These are phyloP conservation scores for Canariomyces notabilis DNA, from an alignment of 2,329 filamentous ascomycete species.

Conservation along the genomic window DNA sequence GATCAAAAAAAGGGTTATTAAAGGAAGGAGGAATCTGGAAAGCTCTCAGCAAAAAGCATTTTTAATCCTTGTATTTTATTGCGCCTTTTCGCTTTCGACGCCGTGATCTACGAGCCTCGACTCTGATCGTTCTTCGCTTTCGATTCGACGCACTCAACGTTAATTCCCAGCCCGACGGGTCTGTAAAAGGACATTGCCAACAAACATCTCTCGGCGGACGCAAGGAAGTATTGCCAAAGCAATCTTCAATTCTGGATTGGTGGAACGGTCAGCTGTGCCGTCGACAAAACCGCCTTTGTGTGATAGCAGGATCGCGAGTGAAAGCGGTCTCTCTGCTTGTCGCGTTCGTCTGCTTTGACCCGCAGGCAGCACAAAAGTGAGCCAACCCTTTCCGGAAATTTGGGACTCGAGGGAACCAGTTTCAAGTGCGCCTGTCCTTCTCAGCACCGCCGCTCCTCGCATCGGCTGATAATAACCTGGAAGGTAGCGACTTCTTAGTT, in stretches of 20 bases:
- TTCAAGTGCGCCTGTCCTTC: background rate
- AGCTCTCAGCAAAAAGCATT: slow-evolving; percentile 21
- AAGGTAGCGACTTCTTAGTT: background rate
- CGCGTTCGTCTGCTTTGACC: slow-evolving; percentile 1
- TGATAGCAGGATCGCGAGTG: background rate
- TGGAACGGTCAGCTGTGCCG: too few relatives aligned
- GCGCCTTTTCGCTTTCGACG: slow-evolving; percentile 20
- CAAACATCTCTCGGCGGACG: background rate
- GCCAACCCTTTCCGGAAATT: background rate
- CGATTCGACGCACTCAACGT: background rate
- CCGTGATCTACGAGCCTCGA: slow-evolving; percentile 11
- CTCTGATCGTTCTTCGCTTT: slow-evolving; percentile 6
- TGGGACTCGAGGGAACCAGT: background rate
- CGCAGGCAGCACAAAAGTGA: background rate
- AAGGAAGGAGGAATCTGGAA: slow-evolving; percentile 27
- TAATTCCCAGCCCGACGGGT: slow-evolving; percentile 8
- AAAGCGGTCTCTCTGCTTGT: background rate
- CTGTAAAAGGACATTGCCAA: background rate
- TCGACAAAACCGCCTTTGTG: background rate
- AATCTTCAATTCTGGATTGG: background rate
- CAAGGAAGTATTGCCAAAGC: background rate
- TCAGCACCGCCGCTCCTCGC: background rate
- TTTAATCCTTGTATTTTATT: slow-evolving; percentile 35
- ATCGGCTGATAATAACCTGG: background rate
- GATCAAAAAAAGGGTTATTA: slow-evolving; percentile 24